phyloP scores from a whole-genome alignment of 257 asterid genomes.

The Solanum rostratum region DNA sequence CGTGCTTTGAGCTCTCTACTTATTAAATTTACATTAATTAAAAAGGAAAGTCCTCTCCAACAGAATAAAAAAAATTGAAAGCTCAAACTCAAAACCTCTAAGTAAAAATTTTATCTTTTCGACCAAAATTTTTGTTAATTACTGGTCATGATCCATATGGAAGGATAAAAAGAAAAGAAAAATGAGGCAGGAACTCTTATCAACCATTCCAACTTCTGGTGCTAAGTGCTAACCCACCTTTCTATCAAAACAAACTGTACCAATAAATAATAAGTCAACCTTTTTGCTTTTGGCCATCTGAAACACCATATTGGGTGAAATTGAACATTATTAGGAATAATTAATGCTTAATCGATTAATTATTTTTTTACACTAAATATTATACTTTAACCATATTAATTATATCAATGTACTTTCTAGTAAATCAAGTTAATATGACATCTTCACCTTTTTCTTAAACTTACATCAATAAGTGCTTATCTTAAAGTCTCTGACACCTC shows the following conservation, averaged over 20 bases:
- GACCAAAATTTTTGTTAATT: neutral
- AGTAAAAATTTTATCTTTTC: neutral
- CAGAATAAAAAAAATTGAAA: neutral
- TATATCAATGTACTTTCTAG: neutral
- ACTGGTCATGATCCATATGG: neutral
- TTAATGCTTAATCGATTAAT: neutral
- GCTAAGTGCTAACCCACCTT: neutral
- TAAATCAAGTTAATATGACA: neutral
- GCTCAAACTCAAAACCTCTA: rapidly evolving
- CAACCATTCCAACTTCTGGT: neutral
- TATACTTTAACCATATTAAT: neutral
- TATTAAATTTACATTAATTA: neutral
- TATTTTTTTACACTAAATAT: neutral
- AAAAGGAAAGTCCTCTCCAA: neutral
- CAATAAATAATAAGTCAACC: neutral
- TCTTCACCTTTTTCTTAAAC: neutral
- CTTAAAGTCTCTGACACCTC: neutral
- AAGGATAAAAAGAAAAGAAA: neutral
- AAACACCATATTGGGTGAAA: neutral
- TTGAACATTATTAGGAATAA: neutral
- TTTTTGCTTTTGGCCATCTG: neutral
- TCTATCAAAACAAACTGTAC: neutral
- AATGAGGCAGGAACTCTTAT: neutral
- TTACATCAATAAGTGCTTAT: neutral
- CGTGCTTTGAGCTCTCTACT: neutral